Evolutionary conservation across 306 rosid species (phyloP), one percentile per base, ranked within the genome.

Genomic region (Cucurbita pepo): DNA sequence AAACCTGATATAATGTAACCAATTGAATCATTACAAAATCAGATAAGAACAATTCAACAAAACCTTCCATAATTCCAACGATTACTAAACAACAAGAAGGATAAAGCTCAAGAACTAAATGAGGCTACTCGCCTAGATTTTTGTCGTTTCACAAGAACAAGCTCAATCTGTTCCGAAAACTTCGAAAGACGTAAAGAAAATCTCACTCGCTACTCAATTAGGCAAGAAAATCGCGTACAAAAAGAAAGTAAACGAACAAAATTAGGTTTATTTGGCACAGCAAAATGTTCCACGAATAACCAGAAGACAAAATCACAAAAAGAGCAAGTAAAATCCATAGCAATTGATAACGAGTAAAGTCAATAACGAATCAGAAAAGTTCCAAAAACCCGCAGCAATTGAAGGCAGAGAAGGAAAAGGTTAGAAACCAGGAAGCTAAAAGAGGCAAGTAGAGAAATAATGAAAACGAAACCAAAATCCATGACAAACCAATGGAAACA

Each of bases 1-100:
- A 95, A 21, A 95, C 99, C 99, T 95, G 78, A 80, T 25, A 80
- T 36, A 59, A 83, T 82, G 47, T 0, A 75, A 63, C 58, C 71
- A 80, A 72, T 81, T 38, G 30, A 60, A n/a, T 16, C 57, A 40
- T 66, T 52, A 62, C 69, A 73, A 38, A 72, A 61, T 11, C 40
- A 2, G 25, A 22, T 15, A 11, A 15, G 37, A 69, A 18, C 59
- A 34, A 52, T 54, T 15, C 21, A 51, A 38, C 34, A 8, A 43
- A 57, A 1, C n/a, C 37, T 40, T 57, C 37, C 61, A 57, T 57
- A 25, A 30, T 25, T 57, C 63, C 63, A 6, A 10, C 63, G 36
- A 56, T 56, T 56, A 21, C 13, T n/a, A 56, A 18, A 64, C 36
- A 19, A n/a, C 54, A 65, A 65, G 50, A 63, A 63, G 43, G 54